A percentile compares a stretch with the other conserved stretches of the same genome.
Conservation (phyloP, 2,329 filamentous ascomycete species). For the Colletotrichum chrysophilum region DNA sequence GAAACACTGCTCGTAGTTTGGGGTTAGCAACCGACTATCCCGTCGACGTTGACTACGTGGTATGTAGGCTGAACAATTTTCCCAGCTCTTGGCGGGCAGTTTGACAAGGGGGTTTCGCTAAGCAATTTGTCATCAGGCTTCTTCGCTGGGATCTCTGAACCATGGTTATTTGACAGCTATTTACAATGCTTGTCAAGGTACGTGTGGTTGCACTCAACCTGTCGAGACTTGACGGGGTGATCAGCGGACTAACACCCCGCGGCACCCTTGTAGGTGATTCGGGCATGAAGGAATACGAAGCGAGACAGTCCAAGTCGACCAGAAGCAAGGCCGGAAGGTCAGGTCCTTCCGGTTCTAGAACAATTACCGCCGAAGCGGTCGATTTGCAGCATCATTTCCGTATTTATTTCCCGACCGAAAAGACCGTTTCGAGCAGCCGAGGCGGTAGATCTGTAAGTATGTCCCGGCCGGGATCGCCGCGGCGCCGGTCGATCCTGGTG, state of each 20-base stretch:
- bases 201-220: slow-evolving; percentile 17
- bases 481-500: slow-evolving; percentile 16
- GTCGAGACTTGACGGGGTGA: background rate
- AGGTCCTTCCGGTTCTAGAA: background rate
- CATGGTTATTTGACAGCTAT: slow-evolving; percentile 66
- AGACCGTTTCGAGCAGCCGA: slow-evolving; percentile 70
- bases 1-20: slow-evolving; percentile 67
- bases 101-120: slow-evolving; percentile 19
- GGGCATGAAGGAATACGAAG: slow-evolving; percentile 51
- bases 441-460: slow-evolving; percentile 62
- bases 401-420: slow-evolving; percentile 80
- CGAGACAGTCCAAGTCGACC: slow-evolving; percentile 36
- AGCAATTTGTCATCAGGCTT: slow-evolving; percentile 55
- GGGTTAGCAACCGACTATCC: slow-evolving; percentile 60
- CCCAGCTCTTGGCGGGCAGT: slow-evolving; percentile 8
- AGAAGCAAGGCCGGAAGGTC: slow-evolving; percentile 28
- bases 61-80: slow-evolving; percentile 40
- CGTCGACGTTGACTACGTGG: slow-evolving; percentile 76
- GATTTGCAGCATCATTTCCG: slow-evolving; percentile 59
- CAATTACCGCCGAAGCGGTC: background rate
- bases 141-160: slow-evolving; percentile 81
- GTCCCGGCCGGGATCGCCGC: slow-evolving; percentile 1
- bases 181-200: slow-evolving; percentile 62
- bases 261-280: slow-evolving; percentile 37
- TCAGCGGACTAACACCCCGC: background rate